phyloP scores from a whole-genome alignment of 108 stramenopile genomes.

The Fistulifera solaris region DNA sequence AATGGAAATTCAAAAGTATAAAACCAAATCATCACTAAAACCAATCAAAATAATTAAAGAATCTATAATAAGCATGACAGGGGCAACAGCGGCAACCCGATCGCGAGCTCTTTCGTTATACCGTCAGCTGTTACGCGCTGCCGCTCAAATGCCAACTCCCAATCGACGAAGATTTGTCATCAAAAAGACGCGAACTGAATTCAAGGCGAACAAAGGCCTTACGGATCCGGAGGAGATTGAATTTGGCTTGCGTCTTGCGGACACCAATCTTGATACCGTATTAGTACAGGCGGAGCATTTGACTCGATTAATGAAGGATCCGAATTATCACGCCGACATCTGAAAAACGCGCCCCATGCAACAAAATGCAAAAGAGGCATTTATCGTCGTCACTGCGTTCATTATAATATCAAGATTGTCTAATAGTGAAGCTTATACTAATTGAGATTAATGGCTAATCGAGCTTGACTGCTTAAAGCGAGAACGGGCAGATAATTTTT shows the following conservation, averaged over 20 bases:
- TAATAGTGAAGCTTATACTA: background rate
- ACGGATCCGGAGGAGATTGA: constrained; percentile 68
- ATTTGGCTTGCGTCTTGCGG: constrained; percentile 60
- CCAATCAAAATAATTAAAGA: too few species aligned
- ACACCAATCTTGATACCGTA: constrained; percentile 82
- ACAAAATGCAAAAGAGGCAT: background rate
- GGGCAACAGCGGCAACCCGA: constrained; percentile 30
- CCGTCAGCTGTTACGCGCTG: constrained; percentile 65
- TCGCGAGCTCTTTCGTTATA: constrained; percentile 65
- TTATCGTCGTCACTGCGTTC: background rate
- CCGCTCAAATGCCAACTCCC: constrained; percentile 78
- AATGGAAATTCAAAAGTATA: too few species aligned
- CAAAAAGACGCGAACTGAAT: constrained; percentile 57
- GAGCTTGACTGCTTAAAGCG: constrained; percentile 21
- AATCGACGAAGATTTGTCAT: constrained; percentile 76
- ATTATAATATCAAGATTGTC: background rate
- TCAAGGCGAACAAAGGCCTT: constrained; percentile 37
- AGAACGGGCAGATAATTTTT: constrained; percentile 56
- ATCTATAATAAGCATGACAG: background rate
- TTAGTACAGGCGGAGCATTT: constrained; percentile 82
- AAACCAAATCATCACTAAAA: too few species aligned
- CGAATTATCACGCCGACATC: constrained; percentile 38
- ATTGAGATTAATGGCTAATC: background rate
- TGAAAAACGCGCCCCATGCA: constrained; percentile 2
- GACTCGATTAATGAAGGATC: constrained; percentile 55